Evolutionary conservation across 345 rosid species (phyloP).

Genomic region (Dovyalis caffra): DNA sequence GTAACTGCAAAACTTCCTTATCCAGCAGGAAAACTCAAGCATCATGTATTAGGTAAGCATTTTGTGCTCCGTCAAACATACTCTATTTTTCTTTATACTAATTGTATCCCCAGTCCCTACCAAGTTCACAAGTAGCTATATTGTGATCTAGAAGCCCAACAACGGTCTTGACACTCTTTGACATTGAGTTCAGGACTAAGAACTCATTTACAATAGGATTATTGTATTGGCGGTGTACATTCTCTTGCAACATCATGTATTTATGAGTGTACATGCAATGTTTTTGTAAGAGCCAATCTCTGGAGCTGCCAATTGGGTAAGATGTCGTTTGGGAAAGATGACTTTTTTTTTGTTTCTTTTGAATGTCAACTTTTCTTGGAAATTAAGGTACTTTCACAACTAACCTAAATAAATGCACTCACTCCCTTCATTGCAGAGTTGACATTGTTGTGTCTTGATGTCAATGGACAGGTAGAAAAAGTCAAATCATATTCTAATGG

Average conservation of each 20-base stretch:
- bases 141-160: not conserved
- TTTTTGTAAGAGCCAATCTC: not conserved
- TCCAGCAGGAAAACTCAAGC: not conserved
- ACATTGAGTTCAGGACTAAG: not conserved
- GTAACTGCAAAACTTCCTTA: not conserved
- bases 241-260: no score
- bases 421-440: no score
- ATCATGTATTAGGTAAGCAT: not conserved
- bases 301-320: no score
- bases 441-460: no score
- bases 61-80: not conserved
- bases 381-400: no score
- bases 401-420: no score
- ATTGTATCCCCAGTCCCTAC: not conserved
- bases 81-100: not conserved
- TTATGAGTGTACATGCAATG: not conserved
- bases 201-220: not conserved
- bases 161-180: not conserved
- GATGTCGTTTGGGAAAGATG: no score
- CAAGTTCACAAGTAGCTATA: not conserved
- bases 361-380: no score
- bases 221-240: no score
- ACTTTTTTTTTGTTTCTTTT: no score
- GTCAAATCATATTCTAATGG: no score
- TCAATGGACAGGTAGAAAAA: no score